phyloP scores from a whole-genome alignment of 306 rosid species.

The Lathyrus aphaca region DNA sequence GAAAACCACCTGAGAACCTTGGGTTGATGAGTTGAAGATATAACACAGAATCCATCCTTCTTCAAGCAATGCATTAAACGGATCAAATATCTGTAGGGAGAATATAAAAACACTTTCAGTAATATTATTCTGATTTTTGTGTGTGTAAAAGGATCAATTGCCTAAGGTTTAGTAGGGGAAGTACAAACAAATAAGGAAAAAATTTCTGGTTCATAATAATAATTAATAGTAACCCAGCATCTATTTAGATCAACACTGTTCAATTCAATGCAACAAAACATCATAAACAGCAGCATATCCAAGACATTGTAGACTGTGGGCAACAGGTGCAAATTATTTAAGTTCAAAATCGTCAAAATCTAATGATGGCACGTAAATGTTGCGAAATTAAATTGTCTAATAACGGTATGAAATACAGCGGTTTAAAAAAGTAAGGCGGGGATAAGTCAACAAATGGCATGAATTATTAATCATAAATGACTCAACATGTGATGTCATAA shows the following conservation, averaged over 20 bases:
- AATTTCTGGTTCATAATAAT: background rate
- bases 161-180: background rate
- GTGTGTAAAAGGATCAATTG: too few species aligned
- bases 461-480: too few species aligned
- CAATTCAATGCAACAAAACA: conserved; percentile 30
- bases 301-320: too few species aligned
- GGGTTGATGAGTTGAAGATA: conserved; percentile 3
- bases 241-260: conserved; percentile 21
- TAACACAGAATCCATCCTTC: background rate
- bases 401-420: too few species aligned
- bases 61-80: background rate
- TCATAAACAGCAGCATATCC: background rate
- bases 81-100: conserved; percentile 22
- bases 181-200: background rate
- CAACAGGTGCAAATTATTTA: too few species aligned
- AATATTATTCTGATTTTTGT: too few species aligned
- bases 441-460: too few species aligned
- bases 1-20: background rate
- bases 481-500: too few species aligned
- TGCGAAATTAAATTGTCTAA: too few species aligned
- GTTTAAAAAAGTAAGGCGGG: too few species aligned
- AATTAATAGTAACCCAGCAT: background rate
- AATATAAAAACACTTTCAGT: background rate
- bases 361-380: too few species aligned
- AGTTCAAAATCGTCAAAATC: too few species aligned